Evolutionary conservation across 495 filamentous ascomycete species (phyloP), one percentile per base, ranked within the genome.

Genomic region (Friedmanniomyces simplex): DNA sequence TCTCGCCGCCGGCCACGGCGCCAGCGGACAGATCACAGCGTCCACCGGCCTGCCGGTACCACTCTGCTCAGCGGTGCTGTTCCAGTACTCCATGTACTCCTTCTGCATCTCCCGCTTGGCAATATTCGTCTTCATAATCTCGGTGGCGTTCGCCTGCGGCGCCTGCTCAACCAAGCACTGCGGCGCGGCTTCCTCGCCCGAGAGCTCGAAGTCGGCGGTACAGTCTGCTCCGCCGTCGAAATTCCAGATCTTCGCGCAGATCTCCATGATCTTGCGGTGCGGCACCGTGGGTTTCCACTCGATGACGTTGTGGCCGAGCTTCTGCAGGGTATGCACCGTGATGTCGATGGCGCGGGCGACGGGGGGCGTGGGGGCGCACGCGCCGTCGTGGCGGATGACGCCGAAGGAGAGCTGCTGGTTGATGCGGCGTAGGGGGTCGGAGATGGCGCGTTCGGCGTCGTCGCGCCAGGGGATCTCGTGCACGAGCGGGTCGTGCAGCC

Each of bases 51-150:
- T 69, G 13, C 80, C 81, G 1, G 79, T 84, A 11, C 74, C 72
- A 0, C 80, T 84, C 16, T 71, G 34, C 21, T 72, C 61, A 1
- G 67, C 69, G 0, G 82, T 87, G 46, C 68, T 77, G 61, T 84
- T 82, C 84, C 84, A 87, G 68, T 85, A 86, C 32, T 83, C 81
- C 75, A 82, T 75, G 59, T 86, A 85, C 45, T 76, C 73, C 62
- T 82, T 84, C 66, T 82, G 79, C 52, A 77, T 76, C 45, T 79
- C 70, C 11, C 82, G 74, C 58, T 81, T 79, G 14, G 68, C 63
- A 12, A 86, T 68, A 54, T 85, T 86, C 18, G 74, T 58, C 21
- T 66, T 74, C 11, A 79, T 72, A 46, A 85, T 76, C 13, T 77
- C 70, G 6, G 61, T 69, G 0, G 77, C 78, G 30, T 61, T 74